Percentiles rank a stretch among this genome's conserved stretches.
Evolutionary conservation across 2,329 filamentous ascomycete species (phyloP).

Genomic region (Fusarium sacchari): DNA sequence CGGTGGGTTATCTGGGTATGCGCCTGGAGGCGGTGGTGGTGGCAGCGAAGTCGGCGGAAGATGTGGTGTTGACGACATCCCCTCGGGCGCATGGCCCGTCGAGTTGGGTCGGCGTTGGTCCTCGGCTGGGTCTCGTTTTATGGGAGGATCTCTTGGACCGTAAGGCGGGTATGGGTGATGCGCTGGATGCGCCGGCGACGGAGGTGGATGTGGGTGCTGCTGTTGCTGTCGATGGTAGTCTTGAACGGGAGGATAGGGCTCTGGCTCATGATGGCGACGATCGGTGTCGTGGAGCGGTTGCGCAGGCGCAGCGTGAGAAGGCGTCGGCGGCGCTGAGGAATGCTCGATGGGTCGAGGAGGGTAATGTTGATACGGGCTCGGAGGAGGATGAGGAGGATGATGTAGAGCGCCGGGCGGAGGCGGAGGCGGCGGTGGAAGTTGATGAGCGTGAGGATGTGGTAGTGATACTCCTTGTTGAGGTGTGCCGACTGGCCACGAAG

Average conservation of each 20-base stretch:
- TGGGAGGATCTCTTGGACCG: slow-evolving; percentile 59
- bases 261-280: slow-evolving; percentile 67
- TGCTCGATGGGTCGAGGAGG: slow-evolving; percentile 48
- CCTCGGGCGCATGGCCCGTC: slow-evolving; percentile 56
- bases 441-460: slow-evolving; percentile 49
- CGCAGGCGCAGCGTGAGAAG: slow-evolving; percentile 44
- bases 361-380: slow-evolving; percentile 55
- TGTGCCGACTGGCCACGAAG: slow-evolving; percentile 60
- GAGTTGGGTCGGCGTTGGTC: slow-evolving; percentile 64
- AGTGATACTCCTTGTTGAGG: slow-evolving; percentile 60
- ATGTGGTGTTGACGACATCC: slow-evolving; percentile 47
- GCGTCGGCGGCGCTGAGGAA: slow-evolving; percentile 45
- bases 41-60: slow-evolving; percentile 47
- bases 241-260: slow-evolving; percentile 64
- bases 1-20: slow-evolving; percentile 58
- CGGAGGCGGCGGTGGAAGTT: slow-evolving; percentile 46
- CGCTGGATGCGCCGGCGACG: slow-evolving; percentile 52
- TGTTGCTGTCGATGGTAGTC: slow-evolving; percentile 57
- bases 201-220: slow-evolving; percentile 46
- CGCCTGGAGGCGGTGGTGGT: slow-evolving; percentile 45
- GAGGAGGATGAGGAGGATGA: slow-evolving; percentile 44
- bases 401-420: slow-evolving; percentile 42
- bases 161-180: slow-evolving; percentile 58
- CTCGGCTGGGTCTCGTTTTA: slow-evolving; percentile 67
- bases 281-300: slow-evolving; percentile 56